Conservation (phyloP, 352 stramenopile genomes). For the Lagenidium sp. region DNA sequence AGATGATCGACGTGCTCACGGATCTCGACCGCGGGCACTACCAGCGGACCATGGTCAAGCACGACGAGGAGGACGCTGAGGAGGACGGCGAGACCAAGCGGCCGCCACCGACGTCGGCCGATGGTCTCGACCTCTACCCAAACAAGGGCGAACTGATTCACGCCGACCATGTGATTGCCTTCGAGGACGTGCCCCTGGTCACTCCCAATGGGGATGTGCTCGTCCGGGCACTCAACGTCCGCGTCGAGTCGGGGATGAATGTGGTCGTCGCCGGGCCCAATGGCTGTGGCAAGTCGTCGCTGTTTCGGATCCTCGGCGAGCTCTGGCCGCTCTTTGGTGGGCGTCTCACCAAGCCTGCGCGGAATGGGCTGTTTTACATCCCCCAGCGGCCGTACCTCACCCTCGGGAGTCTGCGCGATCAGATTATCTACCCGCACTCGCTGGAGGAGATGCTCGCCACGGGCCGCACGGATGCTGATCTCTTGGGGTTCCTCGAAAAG, state of each 20-base stretch:
- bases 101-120: conserved; percentile 19
- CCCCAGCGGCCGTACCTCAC: conserved; percentile 85
- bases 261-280: conserved; percentile 82
- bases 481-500: conserved; percentile 66
- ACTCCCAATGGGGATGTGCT: conserved; percentile 87
- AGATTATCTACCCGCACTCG: conserved; percentile 87
- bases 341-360: conserved; percentile 64
- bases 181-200: conserved; percentile 82
- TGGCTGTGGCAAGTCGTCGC: conserved; percentile 80
- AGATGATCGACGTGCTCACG: conserved; percentile 70
- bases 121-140: conserved; percentile 37
- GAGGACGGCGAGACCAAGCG: conserved; percentile 13
- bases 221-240: conserved; percentile 64
- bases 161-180: conserved; percentile 76
- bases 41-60: conserved; percentile 68
- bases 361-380: conserved; percentile 87
- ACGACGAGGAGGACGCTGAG: conserved; percentile 18
- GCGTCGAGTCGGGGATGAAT: conserved; percentile 86
- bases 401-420: conserved; percentile 78
- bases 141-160: conserved; percentile 52
- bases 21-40: conserved; percentile 61
- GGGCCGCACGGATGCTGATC: conserved; percentile 45
- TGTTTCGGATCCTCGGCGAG: conserved; percentile 84
- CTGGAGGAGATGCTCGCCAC: conserved; percentile 48
- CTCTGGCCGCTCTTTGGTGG: conserved; percentile 83